Base-by-base conservation (phyloP, 495 filamentous ascomycete species). In the Pseudomonodictys pantanalensis region DNA sequence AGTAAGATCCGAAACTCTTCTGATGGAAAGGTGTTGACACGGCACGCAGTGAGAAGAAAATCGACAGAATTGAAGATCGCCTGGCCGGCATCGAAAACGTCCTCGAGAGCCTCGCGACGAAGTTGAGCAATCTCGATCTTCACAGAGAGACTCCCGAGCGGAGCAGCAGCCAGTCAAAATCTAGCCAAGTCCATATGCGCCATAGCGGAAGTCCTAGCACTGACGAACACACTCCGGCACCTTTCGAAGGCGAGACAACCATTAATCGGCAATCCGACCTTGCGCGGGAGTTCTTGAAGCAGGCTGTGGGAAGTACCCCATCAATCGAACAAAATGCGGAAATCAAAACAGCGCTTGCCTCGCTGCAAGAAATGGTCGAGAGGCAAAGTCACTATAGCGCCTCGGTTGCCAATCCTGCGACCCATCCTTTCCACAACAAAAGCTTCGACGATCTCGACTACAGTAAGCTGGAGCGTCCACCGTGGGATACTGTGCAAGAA, bases 31-130 rank as follows among this genome's bases (percentile, higher is more conserved):
- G 18, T 4, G 18, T 24, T 51, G 26, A 29, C 35, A 9, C 35
- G 18, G 15, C 9, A 17, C 2, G 7, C 20, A 88, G 85, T 69
- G 85, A 88, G 70, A 78, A 75, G 58, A 88, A 88, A 70, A 86
- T 88, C 44, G 85, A 87, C 63, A 69, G 78, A 26, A 86, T 88
- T 48, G 84, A 85, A 62, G 73, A 81, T 41, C 83, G 84, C 3
- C 77, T 88, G 6, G 78, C 74, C 2, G 74, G 75, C 35, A 87
- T 88, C 52, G 85, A 72, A 20, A 73, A 80, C 53, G 73, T 87
- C 1, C 75, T 72, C 1, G 56, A 66, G 32, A 60, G 24, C 18
- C 62, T 59, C n/a, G 50, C 62, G 5, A 17, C 42, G 2, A 57
- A 56, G 24, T 32, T 64, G 28, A 20, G 53, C n/a, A 50, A 42